Base-by-base conservation (phyloP, 768 basidiomycete species). In the Leccinum boreale region DNA sequence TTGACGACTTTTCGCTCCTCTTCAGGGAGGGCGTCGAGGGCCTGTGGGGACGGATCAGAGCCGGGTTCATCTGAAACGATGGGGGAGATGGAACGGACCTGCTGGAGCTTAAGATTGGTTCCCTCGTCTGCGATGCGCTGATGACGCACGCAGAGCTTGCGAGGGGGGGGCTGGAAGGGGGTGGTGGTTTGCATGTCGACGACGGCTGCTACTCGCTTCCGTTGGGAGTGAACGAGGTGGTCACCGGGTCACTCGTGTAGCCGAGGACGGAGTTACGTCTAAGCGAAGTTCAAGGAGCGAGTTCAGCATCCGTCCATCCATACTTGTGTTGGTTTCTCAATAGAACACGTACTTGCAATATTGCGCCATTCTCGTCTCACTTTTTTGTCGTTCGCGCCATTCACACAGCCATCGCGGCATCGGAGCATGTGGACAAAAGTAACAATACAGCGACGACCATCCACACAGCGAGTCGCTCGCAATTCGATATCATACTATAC, bases 51-150 rank as follows among this genome's bases (percentile, higher is more conserved):
- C 14, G 28, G 64, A 57, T 69, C 39, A 67, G 58, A 17, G 29
- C 17, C 4, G n/a, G 21, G 5, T 3, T 39, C 36, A 39, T 15
- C 35, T 35, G 36, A 39, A 36, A 36, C n/a, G 46, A 21, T 8
- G 19, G 5, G 7, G 0, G 29, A 4, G n/a, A n/a, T 3, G 26
- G 14, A 44, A 58, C 57, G 29, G 74, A 92, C 95, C 79, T 89
- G 85, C 73, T 98, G 96, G 7, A 98, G 80, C 76, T 89, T 94
- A 59, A 92, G 77, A 71, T 91, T 97, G 23, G 90, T 94, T 14
- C 92, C 92, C 74, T 96, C 86, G 77, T 98, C 94, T 5, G 96
- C 96, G 87, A 96, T 98, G 49, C 95, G 82, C 76, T 95, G 92
- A 74, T 98, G 96, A 31, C 95, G 77, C 5, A 94, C 86, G 70